Conservation (phyloP, 306 rosid species). For the Vigna nakashimae region DNA sequence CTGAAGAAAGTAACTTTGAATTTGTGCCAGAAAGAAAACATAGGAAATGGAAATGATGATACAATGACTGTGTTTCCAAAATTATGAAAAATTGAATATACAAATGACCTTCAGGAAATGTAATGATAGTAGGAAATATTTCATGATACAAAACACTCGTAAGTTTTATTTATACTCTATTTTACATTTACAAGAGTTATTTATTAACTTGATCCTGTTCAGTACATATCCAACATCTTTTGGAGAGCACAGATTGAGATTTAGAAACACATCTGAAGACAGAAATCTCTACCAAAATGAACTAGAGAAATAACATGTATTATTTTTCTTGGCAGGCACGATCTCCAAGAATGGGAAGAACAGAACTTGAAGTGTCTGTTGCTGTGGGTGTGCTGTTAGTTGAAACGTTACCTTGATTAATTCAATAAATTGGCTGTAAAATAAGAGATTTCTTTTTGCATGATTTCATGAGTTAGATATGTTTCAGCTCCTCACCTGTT, state of each 20-base stretch:
- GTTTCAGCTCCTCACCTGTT: conserved; percentile 32
- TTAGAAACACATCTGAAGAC: conserved; percentile 13
- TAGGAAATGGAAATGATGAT: neutral
- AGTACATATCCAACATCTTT: neutral
- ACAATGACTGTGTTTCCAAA: neutral
- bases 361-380: conserved; percentile 33
- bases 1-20: neutral
- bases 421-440: conserved; percentile 46
- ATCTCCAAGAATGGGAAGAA: conserved; percentile 24
- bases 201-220: conserved; percentile 14
- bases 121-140: neutral
- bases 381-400: conserved; percentile 27
- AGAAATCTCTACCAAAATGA: neutral
- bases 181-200: neutral
- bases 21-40: neutral
- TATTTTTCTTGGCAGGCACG: conserved; percentile 50
- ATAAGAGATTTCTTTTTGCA: conserved; percentile 29
- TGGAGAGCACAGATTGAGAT: neutral
- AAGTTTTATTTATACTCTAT: neutral
- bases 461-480: conserved; percentile 38
- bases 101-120: conserved; percentile 1
- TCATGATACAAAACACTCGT: neutral
- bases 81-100: neutral
- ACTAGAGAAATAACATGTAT: conserved; percentile 23
- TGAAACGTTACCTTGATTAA: conserved; percentile 34